Percentiles rank a stretch among this genome's conserved stretches.
phyloP scores from a whole-genome alignment of 352 stramenopile genomes.

The Phytopythium ostracodes region DNA sequence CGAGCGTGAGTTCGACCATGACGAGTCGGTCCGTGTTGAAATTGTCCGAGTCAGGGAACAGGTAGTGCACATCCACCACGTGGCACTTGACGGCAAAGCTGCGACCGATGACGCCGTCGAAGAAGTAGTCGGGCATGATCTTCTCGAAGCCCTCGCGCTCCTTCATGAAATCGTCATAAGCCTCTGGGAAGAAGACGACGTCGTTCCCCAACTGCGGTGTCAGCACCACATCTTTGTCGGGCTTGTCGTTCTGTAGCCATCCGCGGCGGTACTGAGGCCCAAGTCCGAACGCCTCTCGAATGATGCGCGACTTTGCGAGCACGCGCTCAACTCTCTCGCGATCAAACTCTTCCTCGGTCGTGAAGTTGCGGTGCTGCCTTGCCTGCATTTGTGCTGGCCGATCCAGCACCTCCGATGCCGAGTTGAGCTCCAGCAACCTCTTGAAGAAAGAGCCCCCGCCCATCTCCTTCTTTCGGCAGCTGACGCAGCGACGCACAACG shows the following conservation, averaged over 20 bases:
- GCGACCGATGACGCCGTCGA: not conserved
- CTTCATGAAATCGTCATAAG: not conserved
- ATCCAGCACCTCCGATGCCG: not conserved
- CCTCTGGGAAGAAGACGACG: not conserved
- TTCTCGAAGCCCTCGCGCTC: not conserved
- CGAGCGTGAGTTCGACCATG: slow-evolving; percentile 1
- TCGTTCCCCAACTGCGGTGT: not conserved
- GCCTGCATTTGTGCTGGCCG: not conserved
- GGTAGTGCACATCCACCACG: not conserved
- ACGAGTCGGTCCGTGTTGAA: not conserved
- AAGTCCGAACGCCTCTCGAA: not conserved
- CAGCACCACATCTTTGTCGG: not conserved
- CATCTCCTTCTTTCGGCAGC: no score
- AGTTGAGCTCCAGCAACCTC: not conserved
- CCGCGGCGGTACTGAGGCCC: not conserved
- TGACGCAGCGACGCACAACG: slow-evolving; percentile 3
- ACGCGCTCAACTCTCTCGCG: not conserved
- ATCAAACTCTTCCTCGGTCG: not conserved
- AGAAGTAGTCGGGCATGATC: not conserved
- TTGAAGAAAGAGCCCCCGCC: not conserved
- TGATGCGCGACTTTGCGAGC: not conserved
- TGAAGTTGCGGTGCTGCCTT: not conserved
- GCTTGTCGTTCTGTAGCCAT: not conserved
- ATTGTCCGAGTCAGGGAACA: not conserved
- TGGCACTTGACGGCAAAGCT: slow-evolving; percentile 2